These are phyloP conservation scores for Teunomyces tritomae DNA, from an alignment of 805 yeast genomes.

Conservation along the genomic window DNA sequence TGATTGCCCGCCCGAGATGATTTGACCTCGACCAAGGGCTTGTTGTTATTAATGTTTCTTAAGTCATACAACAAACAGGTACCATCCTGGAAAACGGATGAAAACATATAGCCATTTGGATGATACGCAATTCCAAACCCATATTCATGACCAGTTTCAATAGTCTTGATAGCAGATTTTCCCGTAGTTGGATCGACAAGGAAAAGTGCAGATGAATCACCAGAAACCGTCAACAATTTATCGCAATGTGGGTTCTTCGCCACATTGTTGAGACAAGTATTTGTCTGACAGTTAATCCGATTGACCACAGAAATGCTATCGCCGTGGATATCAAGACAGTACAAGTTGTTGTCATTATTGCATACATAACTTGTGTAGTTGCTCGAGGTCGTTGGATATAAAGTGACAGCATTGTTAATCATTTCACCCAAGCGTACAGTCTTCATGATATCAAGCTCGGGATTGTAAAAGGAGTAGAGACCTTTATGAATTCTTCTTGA, in stretches of 20 bases:
- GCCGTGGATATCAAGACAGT: conserved; percentile 56
- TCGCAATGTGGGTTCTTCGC: conserved; percentile 50
- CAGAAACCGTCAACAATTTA: conserved; percentile 52
- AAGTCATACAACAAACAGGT: conserved; percentile 72
- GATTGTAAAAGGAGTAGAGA: conserved; percentile 55
- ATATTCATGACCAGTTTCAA: conserved; percentile 63
- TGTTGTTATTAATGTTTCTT: conserved; percentile 45
- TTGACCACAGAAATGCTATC: conserved; percentile 40
- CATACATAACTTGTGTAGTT: conserved; percentile 65
- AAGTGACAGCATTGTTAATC: conserved; percentile 76
- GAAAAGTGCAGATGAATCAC: conserved; percentile 71
- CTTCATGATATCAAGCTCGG: conserved; percentile 43
- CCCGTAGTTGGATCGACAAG: conserved; percentile 46
- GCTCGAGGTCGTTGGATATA: conserved; percentile 38
- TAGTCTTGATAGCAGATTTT: conserved; percentile 31
- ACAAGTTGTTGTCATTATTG: conserved; percentile 77
- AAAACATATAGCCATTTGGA: conserved; percentile 69
- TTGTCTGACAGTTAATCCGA: conserved; percentile 47
- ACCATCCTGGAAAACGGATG: conserved; percentile 87
- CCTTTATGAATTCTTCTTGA: conserved; percentile 46
- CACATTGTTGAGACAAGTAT: conserved; percentile 74
- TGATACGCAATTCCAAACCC: conserved; percentile 84
- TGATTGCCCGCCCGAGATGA: conserved; percentile 58
- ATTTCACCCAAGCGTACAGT: conserved; percentile 70
- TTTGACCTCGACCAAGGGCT: conserved; percentile 52